These are phyloP conservation scores for Salvia sclarea DNA, from an alignment of 305 asterid species.

Conservation along the genomic window DNA sequence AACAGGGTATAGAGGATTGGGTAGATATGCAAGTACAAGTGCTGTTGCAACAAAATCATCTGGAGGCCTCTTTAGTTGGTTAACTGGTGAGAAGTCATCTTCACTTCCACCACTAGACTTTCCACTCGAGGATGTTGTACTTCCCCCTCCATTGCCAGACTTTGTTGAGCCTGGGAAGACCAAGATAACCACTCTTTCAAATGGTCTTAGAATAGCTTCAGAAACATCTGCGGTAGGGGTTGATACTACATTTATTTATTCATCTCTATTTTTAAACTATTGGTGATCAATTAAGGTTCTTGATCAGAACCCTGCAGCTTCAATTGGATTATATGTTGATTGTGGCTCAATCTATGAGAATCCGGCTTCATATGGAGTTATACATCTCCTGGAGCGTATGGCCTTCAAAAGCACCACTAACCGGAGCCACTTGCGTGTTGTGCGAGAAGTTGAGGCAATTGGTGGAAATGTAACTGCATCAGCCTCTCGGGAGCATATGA, in stretches of 20 bases:
- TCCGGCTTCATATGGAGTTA: constrained; percentile 72
- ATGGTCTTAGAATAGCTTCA: constrained; percentile 81
- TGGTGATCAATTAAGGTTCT: constrained; percentile 26
- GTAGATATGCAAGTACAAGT: constrained; percentile 74
- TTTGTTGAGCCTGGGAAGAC: constrained; percentile 77
- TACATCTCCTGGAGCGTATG: constrained; percentile 94
- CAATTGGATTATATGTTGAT: constrained; percentile 83
- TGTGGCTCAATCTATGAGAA: constrained; percentile 86
- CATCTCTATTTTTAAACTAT: constrained; percentile 5
- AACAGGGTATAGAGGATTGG: constrained; percentile 47
- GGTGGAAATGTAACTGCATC: constrained; percentile 83
- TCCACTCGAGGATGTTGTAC: constrained; percentile 66
- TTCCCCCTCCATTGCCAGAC: constrained; percentile 82
- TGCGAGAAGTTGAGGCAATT: constrained; percentile 94
- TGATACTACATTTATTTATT: neutral
- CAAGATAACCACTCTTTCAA: constrained; percentile 68
- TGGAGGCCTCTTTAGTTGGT: constrained; percentile 71
- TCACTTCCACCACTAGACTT: constrained; percentile 74
- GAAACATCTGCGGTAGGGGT: constrained; percentile 74
- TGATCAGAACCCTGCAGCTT: constrained; percentile 78
- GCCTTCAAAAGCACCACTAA: constrained; percentile 87
- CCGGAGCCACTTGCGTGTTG: constrained; percentile 79
- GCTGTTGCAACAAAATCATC: constrained; percentile 69
- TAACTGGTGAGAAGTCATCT: constrained; percentile 59
- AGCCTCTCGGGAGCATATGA: constrained; percentile 87